A percentile compares a stretch with the other conserved stretches of the same genome.
Conservation (phyloP, 2,329 filamentous ascomycete species). For the Ceratocystis harringtonii region DNA sequence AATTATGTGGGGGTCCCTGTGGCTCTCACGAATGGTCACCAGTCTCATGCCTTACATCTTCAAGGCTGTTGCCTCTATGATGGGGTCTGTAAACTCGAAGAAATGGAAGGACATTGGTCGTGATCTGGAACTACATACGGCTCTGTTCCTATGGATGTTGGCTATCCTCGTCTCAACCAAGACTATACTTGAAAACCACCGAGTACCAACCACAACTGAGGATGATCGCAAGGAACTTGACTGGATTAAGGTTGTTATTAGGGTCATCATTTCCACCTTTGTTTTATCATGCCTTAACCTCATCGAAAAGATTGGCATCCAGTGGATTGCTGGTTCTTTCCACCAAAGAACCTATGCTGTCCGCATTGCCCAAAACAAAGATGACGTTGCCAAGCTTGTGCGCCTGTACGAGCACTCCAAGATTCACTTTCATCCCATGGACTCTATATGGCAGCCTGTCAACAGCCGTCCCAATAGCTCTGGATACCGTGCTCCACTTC, state of each 20-base stretch:
- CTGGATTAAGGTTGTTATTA: slow-evolving; percentile 72
- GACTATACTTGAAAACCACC: slow-evolving; percentile 52
- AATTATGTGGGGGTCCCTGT: slow-evolving; percentile 81
- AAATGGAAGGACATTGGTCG: slow-evolving; percentile 87
- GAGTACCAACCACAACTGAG: slow-evolving; percentile 17
- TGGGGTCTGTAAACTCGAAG: slow-evolving; percentile 70
- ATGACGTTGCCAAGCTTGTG: slow-evolving; percentile 54
- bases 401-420: slow-evolving; percentile 56
- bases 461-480: slow-evolving; percentile 29
- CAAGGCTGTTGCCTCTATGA: slow-evolving; percentile 47
- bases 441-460: slow-evolving; percentile 34
- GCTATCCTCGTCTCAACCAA: slow-evolving; percentile 74
- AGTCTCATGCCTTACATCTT: slow-evolving; percentile 35
- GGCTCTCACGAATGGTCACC: slow-evolving; percentile 50
- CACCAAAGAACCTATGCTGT: slow-evolving; percentile 82
- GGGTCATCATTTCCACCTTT: slow-evolving; percentile 74
- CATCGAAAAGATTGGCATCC: slow-evolving; percentile 82
- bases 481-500: slow-evolving; percentile 59
- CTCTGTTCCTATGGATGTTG: slow-evolving; percentile 84
- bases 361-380: slow-evolving; percentile 83
- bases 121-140: slow-evolving; percentile 69
- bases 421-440: slow-evolving; percentile 45
- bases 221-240: slow-evolving; percentile 36
- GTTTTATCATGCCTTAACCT: slow-evolving; percentile 68
- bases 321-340: slow-evolving; percentile 87